A percentile compares a stretch with the other conserved stretches of the same genome.
Conservation (phyloP, 2,329 filamentous ascomycete genomes). For the Phaeoacremonium minimum region DNA sequence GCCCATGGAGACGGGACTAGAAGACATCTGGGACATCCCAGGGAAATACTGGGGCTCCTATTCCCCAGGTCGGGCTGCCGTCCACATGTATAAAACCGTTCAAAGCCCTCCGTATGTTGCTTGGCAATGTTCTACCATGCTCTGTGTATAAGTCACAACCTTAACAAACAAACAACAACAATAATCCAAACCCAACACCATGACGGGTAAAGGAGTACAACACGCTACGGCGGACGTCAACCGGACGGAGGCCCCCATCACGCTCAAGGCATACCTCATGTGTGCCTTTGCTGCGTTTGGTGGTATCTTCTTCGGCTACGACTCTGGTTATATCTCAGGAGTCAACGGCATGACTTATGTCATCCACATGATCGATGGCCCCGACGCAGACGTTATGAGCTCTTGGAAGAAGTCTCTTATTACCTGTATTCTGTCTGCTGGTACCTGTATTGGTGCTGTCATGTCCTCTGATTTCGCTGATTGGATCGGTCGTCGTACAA, state of each 20-base stretch:
- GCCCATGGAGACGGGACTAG: too few species aligned
- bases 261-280: constrained; percentile 55
- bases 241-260: constrained; percentile 55
- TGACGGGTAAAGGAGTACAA: too few species aligned
- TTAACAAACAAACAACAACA: too few species aligned
- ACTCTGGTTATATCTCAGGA: constrained; percentile 53
- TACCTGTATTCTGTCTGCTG: constrained; percentile 60
- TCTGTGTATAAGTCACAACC: too few species aligned
- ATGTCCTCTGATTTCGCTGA: constrained; percentile 64
- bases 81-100: too few species aligned
- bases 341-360: constrained; percentile 34
- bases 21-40: too few species aligned
- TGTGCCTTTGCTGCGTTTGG: constrained; percentile 58
- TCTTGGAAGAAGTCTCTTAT: constrained; percentile 38
- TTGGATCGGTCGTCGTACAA: constrained; percentile 55
- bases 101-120: too few species aligned
- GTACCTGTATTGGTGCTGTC: constrained; percentile 62
- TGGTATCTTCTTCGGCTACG: constrained; percentile 57
- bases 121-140: too few species aligned
- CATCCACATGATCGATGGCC: constrained; percentile 29
- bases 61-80: too few species aligned
- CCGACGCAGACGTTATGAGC: constrained; percentile 17
- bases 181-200: too few species aligned
- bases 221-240: constrained; percentile 44
- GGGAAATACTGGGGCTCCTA: too few species aligned